Evolutionary conservation across 306 rosid genomes (phyloP).

Genomic region (Cercis canadensis): DNA sequence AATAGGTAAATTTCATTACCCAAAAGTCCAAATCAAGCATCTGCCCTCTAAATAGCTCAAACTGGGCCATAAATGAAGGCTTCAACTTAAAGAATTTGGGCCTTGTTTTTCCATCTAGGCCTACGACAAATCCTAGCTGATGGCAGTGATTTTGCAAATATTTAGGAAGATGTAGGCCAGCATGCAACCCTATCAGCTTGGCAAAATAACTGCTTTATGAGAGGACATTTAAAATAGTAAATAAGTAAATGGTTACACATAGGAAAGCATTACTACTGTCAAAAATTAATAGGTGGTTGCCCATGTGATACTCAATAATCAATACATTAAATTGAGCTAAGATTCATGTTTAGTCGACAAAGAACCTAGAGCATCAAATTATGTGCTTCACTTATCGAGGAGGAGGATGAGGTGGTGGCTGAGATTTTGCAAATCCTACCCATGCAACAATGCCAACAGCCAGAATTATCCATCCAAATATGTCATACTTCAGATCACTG

Average conservation of each 20-base stretch:
- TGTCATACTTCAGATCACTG: constrained; percentile 58
- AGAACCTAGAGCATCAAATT: not conserved
- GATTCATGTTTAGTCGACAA: constrained; percentile 8
- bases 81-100: no score
- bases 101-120: no score
- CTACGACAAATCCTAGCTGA: not conserved
- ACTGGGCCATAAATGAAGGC: not conserved
- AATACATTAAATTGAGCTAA: constrained; percentile 5
- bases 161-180: not conserved
- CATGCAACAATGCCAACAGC: constrained; percentile 60
- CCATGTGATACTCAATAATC: constrained; percentile 31
- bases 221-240: not conserved
- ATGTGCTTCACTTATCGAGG: constrained; percentile 36
- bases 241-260: not conserved
- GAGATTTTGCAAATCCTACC: constrained; percentile 54
- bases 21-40: not conserved
- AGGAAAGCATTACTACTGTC: not conserved
- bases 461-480: constrained; percentile 55
- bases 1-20: not conserved
- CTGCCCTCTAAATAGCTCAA: not conserved
- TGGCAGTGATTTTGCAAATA: constrained; percentile 3
- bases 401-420: constrained; percentile 37
- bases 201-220: not conserved
- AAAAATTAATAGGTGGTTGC: not conserved
- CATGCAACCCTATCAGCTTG: not conserved